phyloP scores from a whole-genome alignment of 2,329 filamentous ascomycete species.

The Plenodomus tracheiphilus region DNA sequence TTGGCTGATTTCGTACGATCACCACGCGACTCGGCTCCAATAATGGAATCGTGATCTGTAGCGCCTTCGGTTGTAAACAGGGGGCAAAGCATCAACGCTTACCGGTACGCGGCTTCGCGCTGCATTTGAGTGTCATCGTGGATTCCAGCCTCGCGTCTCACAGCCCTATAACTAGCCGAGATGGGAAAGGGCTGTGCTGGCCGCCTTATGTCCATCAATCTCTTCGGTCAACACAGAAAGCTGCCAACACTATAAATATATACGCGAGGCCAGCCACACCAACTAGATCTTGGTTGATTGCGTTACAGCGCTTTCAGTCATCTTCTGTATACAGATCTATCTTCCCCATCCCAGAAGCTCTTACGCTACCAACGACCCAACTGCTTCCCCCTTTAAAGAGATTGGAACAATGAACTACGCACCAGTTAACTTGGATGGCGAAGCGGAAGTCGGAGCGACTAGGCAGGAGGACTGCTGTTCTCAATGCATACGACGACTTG shows the following conservation, averaged over 20 bases:
- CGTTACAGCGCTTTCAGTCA: not conserved
- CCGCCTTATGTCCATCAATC: not conserved
- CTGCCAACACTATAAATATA: not conserved
- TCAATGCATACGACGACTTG: slow-evolving; percentile 3
- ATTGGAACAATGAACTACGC: slow-evolving; percentile 20
- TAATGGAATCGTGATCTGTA: too few species aligned
- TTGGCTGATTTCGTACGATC: too few species aligned
- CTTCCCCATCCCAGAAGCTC: too few species aligned
- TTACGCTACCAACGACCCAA: not conserved
- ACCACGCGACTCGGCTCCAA: too few species aligned
- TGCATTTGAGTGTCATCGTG: not conserved
- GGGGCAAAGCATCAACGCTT: not conserved
- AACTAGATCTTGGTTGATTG: not conserved
- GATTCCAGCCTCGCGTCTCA: not conserved
- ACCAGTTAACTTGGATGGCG: slow-evolving; percentile 3
- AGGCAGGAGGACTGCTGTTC: slow-evolving; percentile 11
- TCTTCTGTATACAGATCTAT: not conserved
- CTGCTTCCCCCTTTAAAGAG: not conserved
- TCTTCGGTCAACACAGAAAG: not conserved
- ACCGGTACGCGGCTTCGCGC: not conserved
- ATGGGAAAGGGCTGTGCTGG: slow-evolving; percentile 1
- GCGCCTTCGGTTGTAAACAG: too few species aligned
- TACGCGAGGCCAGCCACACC: not conserved
- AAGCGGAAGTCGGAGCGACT: slow-evolving; percentile 6
- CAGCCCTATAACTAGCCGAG: not conserved